Evolutionary conservation across 2,329 filamentous ascomycete genomes (phyloP), one percentile per base, ranked within the genome.

Genomic region (Cadophora sp.): DNA sequence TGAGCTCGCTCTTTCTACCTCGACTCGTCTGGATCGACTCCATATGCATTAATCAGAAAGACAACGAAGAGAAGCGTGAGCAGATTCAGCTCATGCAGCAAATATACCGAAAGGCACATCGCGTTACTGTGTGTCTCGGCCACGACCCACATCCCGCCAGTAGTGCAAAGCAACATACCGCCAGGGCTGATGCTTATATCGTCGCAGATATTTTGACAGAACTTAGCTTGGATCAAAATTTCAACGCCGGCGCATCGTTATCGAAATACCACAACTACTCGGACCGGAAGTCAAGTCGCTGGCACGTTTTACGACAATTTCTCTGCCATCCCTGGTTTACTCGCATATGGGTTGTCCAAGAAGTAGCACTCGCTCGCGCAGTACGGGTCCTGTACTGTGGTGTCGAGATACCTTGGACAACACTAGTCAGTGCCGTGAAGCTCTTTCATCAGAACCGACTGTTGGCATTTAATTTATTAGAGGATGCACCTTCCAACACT

Each of bases 21-120:
- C 39, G 39, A 43, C 39, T 7, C 11, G 24, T 62, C n/a, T 62
- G 59, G 59, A 50, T 62, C 18, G 59, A 62, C 30, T 33, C 43
- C 27, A 47, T 62, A 7, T 62, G 47, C n/a, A 50, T 62, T 27
- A 51, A 51, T 53, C 45, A 51, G 39, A 8, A 24, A 13, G 47
- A 53, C 27, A 30, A 53, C 27, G 45, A 53, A 2, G 59, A 62
- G 18, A 62, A 51, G 30, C 39, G 45, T 24, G 47, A 51, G n/a
- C 59, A 62, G 14, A 47, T 62, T 13, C 43, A 33, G 5, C 20
- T 53, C 24, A 62, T 62, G 59, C 24, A 48, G 50, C 36, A 24
- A 8, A 53, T 62, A n/a, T 62, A 62, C n/a, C 47, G n/a, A 18
- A 48, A 41, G 41, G 59, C 59, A 2, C 24, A 39, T 18, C 24